Conservation (phyloP, 805 yeast genomes). For the Maudiozyma bulderi region DNA sequence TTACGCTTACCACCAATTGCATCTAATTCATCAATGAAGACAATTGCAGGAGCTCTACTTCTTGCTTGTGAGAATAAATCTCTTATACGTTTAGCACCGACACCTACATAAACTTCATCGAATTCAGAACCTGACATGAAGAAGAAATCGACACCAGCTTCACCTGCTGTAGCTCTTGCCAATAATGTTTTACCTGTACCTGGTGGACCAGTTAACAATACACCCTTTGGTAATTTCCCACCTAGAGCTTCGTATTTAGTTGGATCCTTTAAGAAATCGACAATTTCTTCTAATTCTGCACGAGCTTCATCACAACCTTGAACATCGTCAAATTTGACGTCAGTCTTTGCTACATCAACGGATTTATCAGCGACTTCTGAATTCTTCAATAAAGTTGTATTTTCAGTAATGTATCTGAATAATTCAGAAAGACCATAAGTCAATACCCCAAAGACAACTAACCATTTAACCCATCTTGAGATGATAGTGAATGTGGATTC, state of each 20-base stretch:
- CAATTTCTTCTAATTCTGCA: conserved; percentile 93
- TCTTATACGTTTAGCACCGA: conserved; percentile 95
- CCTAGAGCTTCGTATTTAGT: conserved; percentile 93
- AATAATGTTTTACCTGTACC: conserved; percentile 97
- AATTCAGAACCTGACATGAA: conserved; percentile 98
- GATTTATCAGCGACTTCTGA: conserved; percentile 66
- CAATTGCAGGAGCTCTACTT: conserved; percentile 91
- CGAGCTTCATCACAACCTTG: conserved; percentile 98
- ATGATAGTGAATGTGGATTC: conserved; percentile 72
- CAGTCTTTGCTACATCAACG: conserved; percentile 74
- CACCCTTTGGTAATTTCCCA: conserved; percentile 96
- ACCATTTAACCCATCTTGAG: conserved; percentile 83
- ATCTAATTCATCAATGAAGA: conserved; percentile 94
- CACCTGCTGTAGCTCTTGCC: conserved; percentile 98
- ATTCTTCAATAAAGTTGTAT: conserved; percentile 54
- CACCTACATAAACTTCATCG: conserved; percentile 97
- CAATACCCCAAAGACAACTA: conserved; percentile 68
- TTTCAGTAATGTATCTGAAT: conserved; percentile 71
- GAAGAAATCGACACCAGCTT: conserved; percentile 97
- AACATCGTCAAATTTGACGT: conserved; percentile 85
- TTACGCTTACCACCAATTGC: conserved; percentile 98
- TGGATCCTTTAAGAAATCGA: conserved; percentile 94
- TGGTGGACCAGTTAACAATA: conserved; percentile 93
- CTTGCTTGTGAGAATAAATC: conserved; percentile 90
- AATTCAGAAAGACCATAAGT: conserved; percentile 76